Evolutionary conservation across 768 basidiomycete species (phyloP).

Genomic region (Boletus tomentosulus): DNA sequence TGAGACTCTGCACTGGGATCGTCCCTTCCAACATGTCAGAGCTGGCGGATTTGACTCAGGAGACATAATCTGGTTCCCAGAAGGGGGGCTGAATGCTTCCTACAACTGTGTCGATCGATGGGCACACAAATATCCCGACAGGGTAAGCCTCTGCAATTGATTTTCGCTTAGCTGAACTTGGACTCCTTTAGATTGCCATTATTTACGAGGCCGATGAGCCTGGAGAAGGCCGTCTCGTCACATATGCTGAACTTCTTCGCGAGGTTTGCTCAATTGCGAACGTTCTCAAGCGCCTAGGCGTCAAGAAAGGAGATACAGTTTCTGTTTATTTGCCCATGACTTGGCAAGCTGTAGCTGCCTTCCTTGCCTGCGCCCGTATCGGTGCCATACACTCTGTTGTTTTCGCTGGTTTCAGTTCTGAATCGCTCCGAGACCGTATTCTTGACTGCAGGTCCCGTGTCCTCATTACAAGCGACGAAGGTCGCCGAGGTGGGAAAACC

Average conservation of each 20-base stretch:
- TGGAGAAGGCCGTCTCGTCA: constrained; percentile 67
- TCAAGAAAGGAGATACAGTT: constrained; percentile 94
- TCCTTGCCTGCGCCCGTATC: constrained; percentile 96
- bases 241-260: constrained; percentile 81
- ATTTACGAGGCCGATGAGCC: constrained; percentile 99
- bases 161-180: not conserved
- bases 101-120: constrained; percentile 99
- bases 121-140: constrained; percentile 86
- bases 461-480: constrained; percentile 96
- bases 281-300: constrained; percentile 81
- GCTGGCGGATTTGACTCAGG: constrained; percentile 80
- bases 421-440: constrained; percentile 89
- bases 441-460: constrained; percentile 86
- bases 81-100: constrained; percentile 86
- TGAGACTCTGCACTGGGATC: constrained; percentile 80
- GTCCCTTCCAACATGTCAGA: constrained; percentile 83
- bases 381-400: constrained; percentile 97
- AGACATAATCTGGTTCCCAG: constrained; percentile 94
- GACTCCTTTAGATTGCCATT: constrained; percentile 68
- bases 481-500: constrained; percentile 86
- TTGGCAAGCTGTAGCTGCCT: constrained; percentile 93
- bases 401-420: constrained; percentile 95
- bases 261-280: constrained; percentile 90
- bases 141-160: constrained; percentile 38
- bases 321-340: constrained; percentile 93